These are phyloP conservation scores for Penicillium sp. DNA, from an alignment of 2,329 filamentous ascomycete species.

Conservation along the genomic window DNA sequence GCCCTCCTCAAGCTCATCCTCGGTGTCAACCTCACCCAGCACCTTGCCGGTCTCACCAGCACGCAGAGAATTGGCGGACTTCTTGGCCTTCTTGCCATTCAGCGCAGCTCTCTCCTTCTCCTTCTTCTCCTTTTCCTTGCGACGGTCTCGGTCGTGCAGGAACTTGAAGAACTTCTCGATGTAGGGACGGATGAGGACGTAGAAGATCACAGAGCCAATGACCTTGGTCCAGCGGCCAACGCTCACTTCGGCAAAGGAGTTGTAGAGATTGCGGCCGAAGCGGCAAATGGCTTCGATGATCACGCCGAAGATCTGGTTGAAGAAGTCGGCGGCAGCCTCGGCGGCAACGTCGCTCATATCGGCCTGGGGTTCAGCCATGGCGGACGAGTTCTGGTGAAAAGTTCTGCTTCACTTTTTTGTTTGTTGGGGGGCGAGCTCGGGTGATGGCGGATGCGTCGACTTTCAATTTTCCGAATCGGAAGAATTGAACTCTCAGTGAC, in stretches of 20 bases:
- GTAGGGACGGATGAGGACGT: conserved; percentile 73
- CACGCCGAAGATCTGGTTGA: conserved; percentile 28
- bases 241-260: conserved; percentile 46
- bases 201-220: conserved; percentile 69
- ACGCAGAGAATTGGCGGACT: conserved; percentile 66
- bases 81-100: conserved; percentile 49
- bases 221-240: conserved; percentile 63
- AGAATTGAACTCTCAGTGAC: background rate
- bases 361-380: conserved; percentile 23
- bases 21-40: conserved; percentile 36
- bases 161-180: conserved; percentile 67
- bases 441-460: background rate
- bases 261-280: conserved; percentile 42
- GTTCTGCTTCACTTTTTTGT: conserved; percentile 1
- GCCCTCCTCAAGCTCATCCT: conserved; percentile 52
- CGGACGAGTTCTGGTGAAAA: background rate
- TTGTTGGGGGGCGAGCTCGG: conserved; percentile 4
- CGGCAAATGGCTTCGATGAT: conserved; percentile 28
- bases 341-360: conserved; percentile 25
- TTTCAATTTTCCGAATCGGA: background rate
- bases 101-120: conserved; percentile 54
- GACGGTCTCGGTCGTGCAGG: conserved; percentile 43
- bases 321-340: conserved; percentile 33
- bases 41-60: conserved; percentile 59
- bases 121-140: conserved; percentile 56